A percentile compares a stretch with the other conserved stretches of the same genome.
These are phyloP conservation scores for Rhododendron simsii DNA, from an alignment of 148 eudicot genomes.

Conservation along the genomic window DNA sequence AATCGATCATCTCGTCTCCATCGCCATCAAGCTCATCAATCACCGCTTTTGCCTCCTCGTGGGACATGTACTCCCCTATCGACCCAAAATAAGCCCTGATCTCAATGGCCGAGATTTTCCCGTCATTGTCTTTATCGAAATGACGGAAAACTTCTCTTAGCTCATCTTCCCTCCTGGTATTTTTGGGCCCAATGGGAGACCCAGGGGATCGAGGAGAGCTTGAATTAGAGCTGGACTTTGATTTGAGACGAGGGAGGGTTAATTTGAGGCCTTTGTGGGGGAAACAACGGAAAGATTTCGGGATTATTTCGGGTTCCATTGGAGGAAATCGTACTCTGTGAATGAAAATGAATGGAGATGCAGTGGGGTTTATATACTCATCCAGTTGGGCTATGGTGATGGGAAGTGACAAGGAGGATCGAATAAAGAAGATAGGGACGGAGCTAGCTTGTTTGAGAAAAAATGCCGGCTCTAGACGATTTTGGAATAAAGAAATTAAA, in stretches of 20 bases:
- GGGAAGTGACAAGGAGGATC: background rate
- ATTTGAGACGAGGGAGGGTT: constrained; percentile 17
- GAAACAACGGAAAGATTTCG: constrained; percentile 38
- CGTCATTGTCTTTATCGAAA: constrained; percentile 56
- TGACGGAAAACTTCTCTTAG: constrained; percentile 49
- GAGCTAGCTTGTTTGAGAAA: background rate
- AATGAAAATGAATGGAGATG: background rate
- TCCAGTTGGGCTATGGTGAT: background rate
- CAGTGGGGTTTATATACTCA: constrained; percentile 9
- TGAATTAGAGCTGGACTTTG: constrained; percentile 30
- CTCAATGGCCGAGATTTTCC: constrained; percentile 57
- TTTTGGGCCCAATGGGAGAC: constrained; percentile 19
- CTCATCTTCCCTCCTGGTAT: constrained; percentile 44
- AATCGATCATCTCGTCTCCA: constrained; percentile 51
- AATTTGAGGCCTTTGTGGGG: constrained; percentile 28
- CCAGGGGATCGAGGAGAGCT: constrained; percentile 24
- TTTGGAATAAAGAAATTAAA: background rate
- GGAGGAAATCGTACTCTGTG: background rate
- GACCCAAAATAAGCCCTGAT: constrained; percentile 52
- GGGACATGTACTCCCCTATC: constrained; percentile 55
- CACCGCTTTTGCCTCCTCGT: constrained; percentile 59
- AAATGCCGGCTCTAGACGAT: background rate
- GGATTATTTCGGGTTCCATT: constrained; percentile 33
- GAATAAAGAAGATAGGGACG: background rate
- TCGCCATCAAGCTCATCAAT: constrained; percentile 55